Evolutionary conservation across 495 filamentous ascomycete species (phyloP), one percentile per base, ranked within the genome.

Genomic region (Penicillium pulvis): DNA sequence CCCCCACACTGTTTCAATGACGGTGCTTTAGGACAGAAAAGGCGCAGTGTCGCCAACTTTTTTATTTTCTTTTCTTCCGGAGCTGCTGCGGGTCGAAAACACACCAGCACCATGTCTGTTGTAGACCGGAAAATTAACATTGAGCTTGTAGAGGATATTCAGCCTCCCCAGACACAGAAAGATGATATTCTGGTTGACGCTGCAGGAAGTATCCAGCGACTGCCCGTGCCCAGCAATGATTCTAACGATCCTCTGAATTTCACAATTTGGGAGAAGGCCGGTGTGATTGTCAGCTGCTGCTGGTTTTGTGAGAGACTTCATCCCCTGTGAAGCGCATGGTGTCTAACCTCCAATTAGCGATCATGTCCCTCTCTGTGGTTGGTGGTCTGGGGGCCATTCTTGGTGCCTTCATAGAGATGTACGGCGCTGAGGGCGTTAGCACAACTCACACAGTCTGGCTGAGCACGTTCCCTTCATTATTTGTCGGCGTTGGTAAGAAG

Each of bases 241-340:
- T 65, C 67, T 14, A 75, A 75, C 60, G 71, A 75, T 57, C 72
- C 72, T 4, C 61, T 75, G 30, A 72, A 75, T 56, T 74, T 65
- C 47, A 59, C 69, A 1, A 24, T 20, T 12, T 71, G 67, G 71
- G 65, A 71, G 62, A 75, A 75, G 54, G 46, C 54, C 0, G 69
- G 64, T 12, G 60, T 73, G 20, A 70, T 71, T 36, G 48, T 70
- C 33, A 67, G 69, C 28, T 75, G 71, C 51, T 75, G 72, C 55
- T 75, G 72, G 72, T 75, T 75, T 39, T 73, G 70, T 73, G 24
- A 19, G 35, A 53, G 70, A 48, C 41, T 23, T 17, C 26, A 0
- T n/a, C 17, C 36, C 45, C 41, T 45, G 4, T 33, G 14, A 0
- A 51, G 12, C 8, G 7, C 23, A 11, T 45, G 31, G 1, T 12